A percentile compares a stretch with the other conserved stretches of the same genome.
phyloP scores from a whole-genome alignment of 306 rosid species.

The Inga laurina region DNA sequence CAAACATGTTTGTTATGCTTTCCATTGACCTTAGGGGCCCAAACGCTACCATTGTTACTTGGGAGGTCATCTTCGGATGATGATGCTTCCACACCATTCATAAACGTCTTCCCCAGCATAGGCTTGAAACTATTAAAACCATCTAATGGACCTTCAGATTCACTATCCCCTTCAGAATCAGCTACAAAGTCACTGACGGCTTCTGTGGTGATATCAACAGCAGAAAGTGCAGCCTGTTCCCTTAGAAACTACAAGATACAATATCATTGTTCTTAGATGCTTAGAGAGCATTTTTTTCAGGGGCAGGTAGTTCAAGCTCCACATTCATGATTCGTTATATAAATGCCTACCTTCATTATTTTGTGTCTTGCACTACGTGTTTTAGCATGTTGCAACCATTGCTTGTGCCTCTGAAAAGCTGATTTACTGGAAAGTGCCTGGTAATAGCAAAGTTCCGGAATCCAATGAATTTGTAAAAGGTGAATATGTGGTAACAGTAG shows the following conservation, averaged over 20 bases:
- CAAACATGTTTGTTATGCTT: conserved; percentile 73
- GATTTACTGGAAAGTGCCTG: conserved; percentile 98
- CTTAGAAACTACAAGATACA: conserved; percentile 72
- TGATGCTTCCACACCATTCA: conserved; percentile 55
- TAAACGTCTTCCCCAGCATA: conserved; percentile 47
- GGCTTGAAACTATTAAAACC: conserved; percentile 55
- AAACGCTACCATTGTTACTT: conserved; percentile 55
- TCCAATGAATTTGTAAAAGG: conserved; percentile 31
- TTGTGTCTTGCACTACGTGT: conserved; percentile 98
- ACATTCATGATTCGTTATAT: conserved; percentile 23
- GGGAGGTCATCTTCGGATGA: conserved; percentile 48
- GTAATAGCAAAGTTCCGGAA: conserved; percentile 35
- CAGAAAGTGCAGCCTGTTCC: conserved; percentile 95
- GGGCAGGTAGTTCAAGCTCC: conserved; percentile 18
- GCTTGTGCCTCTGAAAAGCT: conserved; percentile 96
- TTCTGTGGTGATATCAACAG: conserved; percentile 88
- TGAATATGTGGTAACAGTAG: neutral
- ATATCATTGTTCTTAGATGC: conserved; percentile 18
- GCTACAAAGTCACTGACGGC: conserved; percentile 66
- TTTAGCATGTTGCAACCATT: conserved; percentile 98
- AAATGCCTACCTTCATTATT: conserved; percentile 84
- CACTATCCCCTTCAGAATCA: conserved; percentile 79
- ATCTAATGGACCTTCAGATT: conserved; percentile 59
- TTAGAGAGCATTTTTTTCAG: conserved; percentile 14
- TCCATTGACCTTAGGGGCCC: conserved; percentile 87